phyloP scores from a whole-genome alignment of 2,329 filamentous ascomycete genomes.

The Moelleriella libera region DNA sequence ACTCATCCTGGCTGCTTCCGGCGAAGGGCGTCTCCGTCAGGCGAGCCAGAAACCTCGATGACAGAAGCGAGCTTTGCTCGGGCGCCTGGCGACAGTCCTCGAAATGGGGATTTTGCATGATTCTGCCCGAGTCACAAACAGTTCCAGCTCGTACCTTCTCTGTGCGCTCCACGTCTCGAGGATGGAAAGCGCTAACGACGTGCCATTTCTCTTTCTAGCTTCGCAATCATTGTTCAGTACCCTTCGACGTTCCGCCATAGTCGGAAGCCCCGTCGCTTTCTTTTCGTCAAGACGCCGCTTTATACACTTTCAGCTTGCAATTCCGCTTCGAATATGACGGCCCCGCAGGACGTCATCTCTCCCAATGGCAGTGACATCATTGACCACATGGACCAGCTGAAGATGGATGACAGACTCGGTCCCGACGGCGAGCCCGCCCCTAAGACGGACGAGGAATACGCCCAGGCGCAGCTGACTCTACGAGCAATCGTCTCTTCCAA shows the following conservation, averaged over 20 bases:
- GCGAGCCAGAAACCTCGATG: too few species aligned
- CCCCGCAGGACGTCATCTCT: slow-evolving; percentile 41
- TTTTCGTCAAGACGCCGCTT: neutral
- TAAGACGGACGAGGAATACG: slow-evolving; percentile 95
- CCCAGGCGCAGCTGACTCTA: slow-evolving; percentile 79
- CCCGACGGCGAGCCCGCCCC: slow-evolving; percentile 67
- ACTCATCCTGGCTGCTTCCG: too few species aligned
- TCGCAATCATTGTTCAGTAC: too few species aligned
- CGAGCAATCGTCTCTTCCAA: slow-evolving; percentile 98
- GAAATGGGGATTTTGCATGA: too few species aligned
- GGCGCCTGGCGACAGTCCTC: too few species aligned
- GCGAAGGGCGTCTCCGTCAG: too few species aligned
- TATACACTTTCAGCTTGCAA: slow-evolving; percentile 5
- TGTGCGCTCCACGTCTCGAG: neutral
- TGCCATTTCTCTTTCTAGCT: neutral
- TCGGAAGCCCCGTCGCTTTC: neutral
- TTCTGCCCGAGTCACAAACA: too few species aligned
- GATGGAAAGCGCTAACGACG: neutral
- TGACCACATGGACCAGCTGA: slow-evolving; percentile 51
- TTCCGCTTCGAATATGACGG: slow-evolving; percentile 35
- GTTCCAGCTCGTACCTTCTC: too few species aligned
- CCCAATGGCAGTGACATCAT: slow-evolving; percentile 46
- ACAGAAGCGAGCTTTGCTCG: too few species aligned
- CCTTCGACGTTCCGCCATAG: neutral
- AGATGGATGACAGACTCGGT: slow-evolving; percentile 51